Percentiles rank a stretch among this genome's conserved stretches.
phyloP scores from a whole-genome alignment of 2,329 filamentous ascomycete species.

The Phialophora tarda region DNA sequence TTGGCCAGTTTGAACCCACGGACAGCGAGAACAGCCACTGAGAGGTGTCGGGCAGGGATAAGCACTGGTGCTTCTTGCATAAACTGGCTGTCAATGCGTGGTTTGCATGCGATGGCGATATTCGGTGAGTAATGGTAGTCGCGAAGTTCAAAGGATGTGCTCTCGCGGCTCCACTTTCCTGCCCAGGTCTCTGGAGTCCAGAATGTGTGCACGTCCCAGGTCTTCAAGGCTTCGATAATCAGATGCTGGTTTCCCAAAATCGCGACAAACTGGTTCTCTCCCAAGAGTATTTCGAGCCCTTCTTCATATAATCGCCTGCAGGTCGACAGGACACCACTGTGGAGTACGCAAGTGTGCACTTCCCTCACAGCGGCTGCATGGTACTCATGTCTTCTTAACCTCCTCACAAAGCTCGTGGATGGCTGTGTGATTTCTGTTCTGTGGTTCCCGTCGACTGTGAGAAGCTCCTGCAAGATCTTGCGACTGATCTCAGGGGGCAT shows the following conservation, averaged over 20 bases:
- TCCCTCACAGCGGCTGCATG: neutral
- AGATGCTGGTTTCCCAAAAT: neutral
- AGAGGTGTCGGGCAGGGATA: conserved; percentile 1
- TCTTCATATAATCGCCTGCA: neutral
- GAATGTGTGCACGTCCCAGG: neutral
- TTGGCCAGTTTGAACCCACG: no score
- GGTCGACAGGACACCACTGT: neutral
- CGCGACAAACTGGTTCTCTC: neutral
- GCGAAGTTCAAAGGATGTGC: neutral
- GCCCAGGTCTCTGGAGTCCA: neutral
- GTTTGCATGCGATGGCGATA: neutral
- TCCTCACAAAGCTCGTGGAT: neutral
- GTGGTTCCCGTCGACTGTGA: neutral
- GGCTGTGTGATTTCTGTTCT: neutral
- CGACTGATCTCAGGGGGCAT: neutral
- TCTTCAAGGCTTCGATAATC: neutral
- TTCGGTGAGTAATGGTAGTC: neutral
- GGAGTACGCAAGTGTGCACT: neutral
- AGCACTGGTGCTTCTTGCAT: neutral
- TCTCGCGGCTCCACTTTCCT: neutral
- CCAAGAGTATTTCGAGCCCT: neutral
- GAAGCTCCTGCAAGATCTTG: neutral
- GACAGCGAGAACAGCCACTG: neutral
- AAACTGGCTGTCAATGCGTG: neutral
- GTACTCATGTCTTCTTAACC: neutral